Evolutionary conservation across 441 rosid species (phyloP).

Genomic region (Codiaeum variegatum): DNA sequence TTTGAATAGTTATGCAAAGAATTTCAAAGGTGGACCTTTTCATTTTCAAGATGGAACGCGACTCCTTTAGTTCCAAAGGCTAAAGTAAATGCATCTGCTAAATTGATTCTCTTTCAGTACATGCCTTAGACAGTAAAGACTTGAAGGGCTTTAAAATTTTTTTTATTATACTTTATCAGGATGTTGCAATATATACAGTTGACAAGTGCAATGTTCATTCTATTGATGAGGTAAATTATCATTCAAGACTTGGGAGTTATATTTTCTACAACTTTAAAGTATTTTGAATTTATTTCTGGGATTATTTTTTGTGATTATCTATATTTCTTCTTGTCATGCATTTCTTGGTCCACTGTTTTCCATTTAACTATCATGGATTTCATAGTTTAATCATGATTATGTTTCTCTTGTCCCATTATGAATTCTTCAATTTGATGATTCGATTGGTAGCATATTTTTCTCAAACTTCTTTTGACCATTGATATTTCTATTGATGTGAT

Average conservation of each 20-base stretch:
- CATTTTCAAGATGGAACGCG: constrained; percentile 84
- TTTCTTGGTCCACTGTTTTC: not conserved
- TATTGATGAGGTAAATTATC: constrained; percentile 68
- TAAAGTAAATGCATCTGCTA: constrained; percentile 51
- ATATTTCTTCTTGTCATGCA: not conserved
- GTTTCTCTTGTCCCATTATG: not conserved
- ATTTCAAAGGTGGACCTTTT: constrained; percentile 81
- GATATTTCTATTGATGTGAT: not conserved
- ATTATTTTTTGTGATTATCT: not conserved
- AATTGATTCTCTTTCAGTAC: not conserved
- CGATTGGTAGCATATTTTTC: not conserved
- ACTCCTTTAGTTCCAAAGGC: constrained; percentile 47
- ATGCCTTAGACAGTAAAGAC: too few species aligned
- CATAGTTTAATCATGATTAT: not conserved
- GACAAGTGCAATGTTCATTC: constrained; percentile 77
- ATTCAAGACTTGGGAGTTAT: not conserved
- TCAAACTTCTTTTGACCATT: not conserved
- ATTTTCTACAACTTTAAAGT: not conserved
- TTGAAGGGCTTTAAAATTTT: not conserved
- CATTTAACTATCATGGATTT: not conserved
- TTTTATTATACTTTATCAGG: constrained; percentile 36
- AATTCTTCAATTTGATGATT: not conserved
- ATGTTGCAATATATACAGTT: constrained; percentile 78
- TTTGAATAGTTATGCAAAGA: constrained; percentile 61
- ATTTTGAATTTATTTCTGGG: not conserved